phyloP scores from a whole-genome alignment of 2,329 filamentous ascomycete genomes.

The Botryotinia convoluta region DNA sequence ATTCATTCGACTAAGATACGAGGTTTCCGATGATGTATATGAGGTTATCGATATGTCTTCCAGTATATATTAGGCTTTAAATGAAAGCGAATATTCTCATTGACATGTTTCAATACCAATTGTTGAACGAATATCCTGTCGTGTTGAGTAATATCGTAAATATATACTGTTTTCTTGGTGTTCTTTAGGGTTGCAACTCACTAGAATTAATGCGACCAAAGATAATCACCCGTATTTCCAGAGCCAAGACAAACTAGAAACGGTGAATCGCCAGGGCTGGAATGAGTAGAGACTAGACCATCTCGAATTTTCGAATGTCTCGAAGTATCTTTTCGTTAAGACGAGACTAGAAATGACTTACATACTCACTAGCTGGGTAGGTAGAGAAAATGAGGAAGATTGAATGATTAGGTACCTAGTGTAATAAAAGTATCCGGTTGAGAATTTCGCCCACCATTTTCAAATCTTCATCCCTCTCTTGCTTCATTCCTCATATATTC shows the following conservation, averaged over 20 bases:
- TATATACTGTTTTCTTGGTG: background rate
- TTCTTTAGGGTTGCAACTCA: background rate
- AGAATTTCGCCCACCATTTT: background rate
- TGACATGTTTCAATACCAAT: background rate
- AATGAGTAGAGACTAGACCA: background rate
- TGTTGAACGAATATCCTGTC: background rate
- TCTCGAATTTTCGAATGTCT: background rate
- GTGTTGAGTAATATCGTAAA: background rate
- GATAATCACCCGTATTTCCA: too few relatives aligned
- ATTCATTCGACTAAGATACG: background rate
- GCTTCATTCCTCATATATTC: background rate
- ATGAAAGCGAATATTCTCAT: background rate
- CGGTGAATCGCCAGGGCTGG: background rate
- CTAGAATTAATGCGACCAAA: background rate
- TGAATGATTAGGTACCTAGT: background rate
- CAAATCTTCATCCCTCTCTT: background rate
- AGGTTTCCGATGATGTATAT: background rate
- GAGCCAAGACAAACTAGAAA: background rate
- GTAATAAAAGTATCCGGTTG: background rate
- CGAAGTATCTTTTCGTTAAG: background rate
- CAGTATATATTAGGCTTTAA: background rate
- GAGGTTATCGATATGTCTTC: background rate
- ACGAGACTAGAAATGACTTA: background rate
- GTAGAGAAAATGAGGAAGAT: background rate
- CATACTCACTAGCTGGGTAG: background rate